phyloP scores from a whole-genome alignment of 352 stramenopile genomes.

The Plasmopara muralis region DNA sequence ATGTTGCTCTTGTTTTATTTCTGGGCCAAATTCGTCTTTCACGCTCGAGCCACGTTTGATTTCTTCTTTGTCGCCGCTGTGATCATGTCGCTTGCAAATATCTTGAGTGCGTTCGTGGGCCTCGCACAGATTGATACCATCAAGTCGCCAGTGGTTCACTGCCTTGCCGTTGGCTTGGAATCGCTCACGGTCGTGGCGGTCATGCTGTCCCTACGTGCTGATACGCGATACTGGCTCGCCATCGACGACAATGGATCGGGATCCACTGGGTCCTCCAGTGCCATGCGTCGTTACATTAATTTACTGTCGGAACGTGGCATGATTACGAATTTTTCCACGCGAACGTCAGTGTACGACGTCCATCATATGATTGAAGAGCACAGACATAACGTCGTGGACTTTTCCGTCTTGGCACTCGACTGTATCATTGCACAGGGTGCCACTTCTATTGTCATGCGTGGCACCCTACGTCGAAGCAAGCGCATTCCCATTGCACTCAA shows the following conservation, averaged over 20 bases:
- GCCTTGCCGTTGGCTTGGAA: slow-evolving; percentile 47
- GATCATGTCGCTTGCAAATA: slow-evolving; percentile 33
- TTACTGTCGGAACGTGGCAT: slow-evolving; percentile 75
- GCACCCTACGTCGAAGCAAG: slow-evolving; percentile 39
- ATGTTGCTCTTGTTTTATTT: slow-evolving; percentile 64
- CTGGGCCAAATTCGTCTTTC: slow-evolving; percentile 74
- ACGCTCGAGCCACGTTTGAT: slow-evolving; percentile 73
- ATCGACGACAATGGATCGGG: slow-evolving; percentile 56
- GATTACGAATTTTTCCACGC: slow-evolving; percentile 85
- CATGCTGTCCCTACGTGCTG: slow-evolving; percentile 65
- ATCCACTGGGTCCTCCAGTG: slow-evolving; percentile 30
- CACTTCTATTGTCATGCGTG: slow-evolving; percentile 80
- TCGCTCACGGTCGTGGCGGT: slow-evolving; percentile 62
- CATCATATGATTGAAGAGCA: slow-evolving; percentile 86
- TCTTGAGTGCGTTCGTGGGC: slow-evolving; percentile 47
- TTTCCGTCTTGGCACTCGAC: slow-evolving; percentile 61
- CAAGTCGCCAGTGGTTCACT: slow-evolving; percentile 30
- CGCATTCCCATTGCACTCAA: slow-evolving; percentile 67
- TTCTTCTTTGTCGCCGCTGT: slow-evolving; percentile 74
- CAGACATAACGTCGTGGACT: slow-evolving; percentile 75
- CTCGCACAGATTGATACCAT: slow-evolving; percentile 24
- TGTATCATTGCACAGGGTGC: slow-evolving; percentile 74
- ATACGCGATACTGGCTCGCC: slow-evolving; percentile 80
- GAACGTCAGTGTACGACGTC: slow-evolving; percentile 83
- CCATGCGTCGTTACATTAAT: slow-evolving; percentile 68